Percentiles rank a stretch among this genome's conserved stretches.
Conservation (phyloP, 2,329 filamentous ascomycete genomes). For the Neonectria magnoliae region DNA sequence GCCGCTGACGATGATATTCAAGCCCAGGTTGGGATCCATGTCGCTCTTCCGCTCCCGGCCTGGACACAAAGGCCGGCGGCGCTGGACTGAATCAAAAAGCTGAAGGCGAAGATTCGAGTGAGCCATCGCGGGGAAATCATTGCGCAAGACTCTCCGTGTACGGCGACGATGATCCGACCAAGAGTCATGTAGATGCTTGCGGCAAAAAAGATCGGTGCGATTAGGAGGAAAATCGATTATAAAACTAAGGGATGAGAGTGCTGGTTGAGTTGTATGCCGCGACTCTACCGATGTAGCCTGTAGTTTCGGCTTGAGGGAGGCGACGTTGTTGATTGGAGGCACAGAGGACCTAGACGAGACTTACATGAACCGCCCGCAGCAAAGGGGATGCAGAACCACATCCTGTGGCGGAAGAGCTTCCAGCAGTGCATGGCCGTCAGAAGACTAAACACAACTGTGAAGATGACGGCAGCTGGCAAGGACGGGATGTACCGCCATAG, state of each 20-base stretch:
- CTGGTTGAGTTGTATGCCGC: constrained; percentile 47
- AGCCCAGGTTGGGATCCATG: constrained; percentile 46
- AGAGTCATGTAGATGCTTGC: constrained; percentile 59
- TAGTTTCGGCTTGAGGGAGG: constrained; percentile 43
- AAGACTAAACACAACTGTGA: constrained; percentile 55
- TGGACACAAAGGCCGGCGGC: constrained; percentile 44
- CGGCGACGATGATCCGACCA: constrained; percentile 48
- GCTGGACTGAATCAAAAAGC: constrained; percentile 43
- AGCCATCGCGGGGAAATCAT: constrained; percentile 39
- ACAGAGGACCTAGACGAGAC: constrained; percentile 35
- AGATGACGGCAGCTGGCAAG: constrained; percentile 56
- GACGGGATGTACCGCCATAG: constrained; percentile 51
- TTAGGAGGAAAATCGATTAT: constrained; percentile 51
- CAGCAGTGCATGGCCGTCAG: constrained; percentile 54
- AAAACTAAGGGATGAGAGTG: constrained; percentile 52
- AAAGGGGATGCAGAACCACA: constrained; percentile 61
- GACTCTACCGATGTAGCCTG: constrained; percentile 51
- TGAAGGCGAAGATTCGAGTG: constrained; percentile 45
- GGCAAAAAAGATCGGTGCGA: constrained; percentile 57
- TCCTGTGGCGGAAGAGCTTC: constrained; percentile 53
- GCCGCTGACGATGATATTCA: constrained; percentile 62
- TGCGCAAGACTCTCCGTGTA: constrained; percentile 37
- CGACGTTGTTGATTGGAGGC: not conserved
- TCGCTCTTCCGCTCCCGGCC: constrained; percentile 33
- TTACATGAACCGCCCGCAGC: constrained; percentile 56